Base-by-base conservation (phyloP, 208 protist species). In the Leishmania guyanensis region DNA sequence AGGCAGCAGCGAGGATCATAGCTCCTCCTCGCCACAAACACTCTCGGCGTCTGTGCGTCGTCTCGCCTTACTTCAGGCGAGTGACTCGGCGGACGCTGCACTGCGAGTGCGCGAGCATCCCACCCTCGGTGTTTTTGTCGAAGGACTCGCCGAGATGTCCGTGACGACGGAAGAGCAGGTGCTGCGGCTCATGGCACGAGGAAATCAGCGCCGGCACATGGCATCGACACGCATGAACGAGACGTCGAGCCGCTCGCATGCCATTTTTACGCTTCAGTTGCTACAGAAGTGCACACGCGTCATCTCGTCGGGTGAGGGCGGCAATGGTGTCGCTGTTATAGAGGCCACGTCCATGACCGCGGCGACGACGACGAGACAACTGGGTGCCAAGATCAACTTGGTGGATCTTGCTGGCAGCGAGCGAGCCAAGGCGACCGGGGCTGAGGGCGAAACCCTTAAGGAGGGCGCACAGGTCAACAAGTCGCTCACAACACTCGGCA, bases 201-300 rank as follows among this genome's bases (percentile, higher is more conserved):
- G 94, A 56, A 97, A 96, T 78, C 68, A 84, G 17, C 75, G 77
- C 70, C 88, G 97, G 0, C 92, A 95, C 85, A 95, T 93, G 9
- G 98, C 95, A 2, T 77, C 85, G 3, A 99, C 98, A 0, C 88
- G 91, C 53, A 99, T 99, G 96, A 99, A 99, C 83, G 93, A 98
- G n/a, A 85, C 87, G 50, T 98, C 94, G 29, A 98, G 92, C 72
- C 91, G 99, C 50, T 99, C 98, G 5, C 99, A 99, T 87, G 98
- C 98, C 43, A 98, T 99, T 69, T 99, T 99, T 83, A 79, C 93
- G 4, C 86, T 99, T 53, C 86, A 88, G 60, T 74, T 98, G 17
- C 53, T 95, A 20, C 92, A 96, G 76, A 88, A 88, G 64, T 79
- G 83, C 29, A 84, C 56, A 17, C 77, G 78, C 56, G 84, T 46